Conservation (phyloP, 106 monocot species). For the Apostasia shenzhenica region DNA sequence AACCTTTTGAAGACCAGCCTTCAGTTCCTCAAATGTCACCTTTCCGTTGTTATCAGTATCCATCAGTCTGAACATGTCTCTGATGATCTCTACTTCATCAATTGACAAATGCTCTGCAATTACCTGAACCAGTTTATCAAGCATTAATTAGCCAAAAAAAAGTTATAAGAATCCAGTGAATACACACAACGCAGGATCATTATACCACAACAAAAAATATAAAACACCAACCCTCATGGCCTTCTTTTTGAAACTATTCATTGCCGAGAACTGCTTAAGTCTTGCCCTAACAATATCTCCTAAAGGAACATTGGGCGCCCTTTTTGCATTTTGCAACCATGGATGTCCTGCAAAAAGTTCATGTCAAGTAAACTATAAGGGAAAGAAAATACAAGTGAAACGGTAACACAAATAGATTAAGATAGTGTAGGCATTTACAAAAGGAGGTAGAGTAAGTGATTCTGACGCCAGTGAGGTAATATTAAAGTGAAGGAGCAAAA, state of each 20-base stretch:
- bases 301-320: constrained; percentile 49
- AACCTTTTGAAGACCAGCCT: constrained; percentile 56
- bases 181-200: too few species aligned
- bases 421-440: too few species aligned
- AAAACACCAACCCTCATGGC: constrained; percentile 49
- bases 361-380: too few species aligned
- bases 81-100: constrained; percentile 67
- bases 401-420: too few species aligned
- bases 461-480: too few species aligned
- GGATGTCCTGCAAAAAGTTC: constrained; percentile 39
- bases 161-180: too few species aligned
- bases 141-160: too few species aligned
- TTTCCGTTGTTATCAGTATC: constrained; percentile 60
- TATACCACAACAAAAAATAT: too few species aligned
- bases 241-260: constrained; percentile 83
- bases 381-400: too few species aligned
- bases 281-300: constrained; percentile 69
- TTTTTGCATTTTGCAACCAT: constrained; percentile 57
- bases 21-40: constrained; percentile 69
- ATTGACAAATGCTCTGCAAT: constrained; percentile 64
- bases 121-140: constrained; percentile 18
- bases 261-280: constrained; percentile 63
- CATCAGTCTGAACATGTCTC: constrained; percentile 64
- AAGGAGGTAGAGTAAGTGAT: too few species aligned
- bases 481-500: too few species aligned